Evolutionary conservation across 306 rosid species (phyloP).

Genomic region (Phaseolus lunatus): DNA sequence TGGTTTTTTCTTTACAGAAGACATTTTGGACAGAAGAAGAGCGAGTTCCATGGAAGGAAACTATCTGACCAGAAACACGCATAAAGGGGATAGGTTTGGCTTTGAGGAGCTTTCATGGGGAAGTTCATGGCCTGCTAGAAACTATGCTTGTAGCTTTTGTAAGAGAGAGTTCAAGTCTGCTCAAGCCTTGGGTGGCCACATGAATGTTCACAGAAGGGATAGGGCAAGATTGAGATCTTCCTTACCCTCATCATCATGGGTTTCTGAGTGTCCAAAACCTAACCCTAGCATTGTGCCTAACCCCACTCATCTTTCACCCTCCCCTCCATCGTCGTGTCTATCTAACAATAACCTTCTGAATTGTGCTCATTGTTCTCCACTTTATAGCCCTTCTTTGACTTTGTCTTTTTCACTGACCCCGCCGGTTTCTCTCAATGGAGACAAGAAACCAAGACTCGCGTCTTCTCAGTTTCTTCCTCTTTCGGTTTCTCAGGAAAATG

Average conservation of each 20-base stretch:
- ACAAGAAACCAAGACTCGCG: slow-evolving; percentile 48
- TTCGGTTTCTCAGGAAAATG: slow-evolving; percentile 44
- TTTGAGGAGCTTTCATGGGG: slow-evolving; percentile 58
- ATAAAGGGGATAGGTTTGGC: slow-evolving; percentile 43
- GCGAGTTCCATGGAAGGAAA: slow-evolving; percentile 63
- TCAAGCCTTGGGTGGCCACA: slow-evolving; percentile 92
- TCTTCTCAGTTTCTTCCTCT: slow-evolving; percentile 37
- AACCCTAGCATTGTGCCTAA: slow-evolving; percentile 47
- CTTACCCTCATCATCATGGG: slow-evolving; percentile 46
- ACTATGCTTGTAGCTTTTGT: slow-evolving; percentile 78
- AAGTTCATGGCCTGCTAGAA: slow-evolving; percentile 66
- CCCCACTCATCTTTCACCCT: slow-evolving; percentile 43
- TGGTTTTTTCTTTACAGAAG: slow-evolving; percentile 2
- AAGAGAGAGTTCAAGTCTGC: slow-evolving; percentile 85
- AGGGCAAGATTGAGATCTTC: slow-evolving; percentile 75
- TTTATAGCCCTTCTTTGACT: slow-evolving; percentile 42
- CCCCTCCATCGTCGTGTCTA: slow-evolving; percentile 36
- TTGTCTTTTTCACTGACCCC: slow-evolving; percentile 48
- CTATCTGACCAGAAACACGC: slow-evolving; percentile 47
- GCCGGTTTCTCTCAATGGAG: slow-evolving; percentile 42
- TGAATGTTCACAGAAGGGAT: slow-evolving; percentile 94
- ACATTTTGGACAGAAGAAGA: slow-evolving; percentile 16
- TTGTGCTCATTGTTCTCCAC: slow-evolving; percentile 36
- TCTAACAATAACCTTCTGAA: slow-evolving; percentile 40
- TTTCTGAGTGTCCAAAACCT: slow-evolving; percentile 51